These are phyloP conservation scores for Erythrobasidium hasegawianum DNA, from an alignment of 1,284 basidiomycete species.

Conservation along the genomic window DNA sequence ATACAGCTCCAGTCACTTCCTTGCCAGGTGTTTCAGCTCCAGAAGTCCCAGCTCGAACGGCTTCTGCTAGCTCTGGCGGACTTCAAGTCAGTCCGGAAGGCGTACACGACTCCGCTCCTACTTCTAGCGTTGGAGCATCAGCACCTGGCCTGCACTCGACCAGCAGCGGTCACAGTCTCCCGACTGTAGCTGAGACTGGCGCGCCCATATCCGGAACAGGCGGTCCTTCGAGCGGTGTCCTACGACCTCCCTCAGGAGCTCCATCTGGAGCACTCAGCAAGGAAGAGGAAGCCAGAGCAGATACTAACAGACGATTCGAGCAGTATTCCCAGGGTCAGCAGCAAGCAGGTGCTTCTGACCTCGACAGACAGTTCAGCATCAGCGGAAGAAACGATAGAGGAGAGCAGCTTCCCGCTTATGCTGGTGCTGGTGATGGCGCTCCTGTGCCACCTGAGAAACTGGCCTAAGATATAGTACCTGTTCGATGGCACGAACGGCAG, in stretches of 20 bases:
- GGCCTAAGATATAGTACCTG: too few species aligned
- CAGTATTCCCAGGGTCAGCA: conserved; percentile 14
- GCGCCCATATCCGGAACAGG: conserved; percentile 40
- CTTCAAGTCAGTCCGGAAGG: not conserved
- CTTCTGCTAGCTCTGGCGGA: not conserved
- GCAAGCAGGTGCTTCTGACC: conserved; percentile 8
- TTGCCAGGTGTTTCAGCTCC: not conserved
- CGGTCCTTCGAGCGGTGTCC: conserved; percentile 38
- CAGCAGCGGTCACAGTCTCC: conserved; percentile 27
- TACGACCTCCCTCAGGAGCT: conserved; percentile 6
- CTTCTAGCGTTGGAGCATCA: too few species aligned
- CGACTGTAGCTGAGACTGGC: conserved; percentile 44
- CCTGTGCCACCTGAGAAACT: too few species aligned
- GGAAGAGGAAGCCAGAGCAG: conserved; percentile 30
- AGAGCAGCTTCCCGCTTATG: conserved; percentile 26
- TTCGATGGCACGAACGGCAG: too few species aligned
- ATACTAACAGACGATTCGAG: conserved; percentile 20
- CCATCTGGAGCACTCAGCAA: conserved; percentile 12
- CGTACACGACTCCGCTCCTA: not conserved
- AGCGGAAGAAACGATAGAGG: conserved; percentile 7
- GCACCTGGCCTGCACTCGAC: conserved; percentile 15
- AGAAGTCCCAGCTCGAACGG: conserved; percentile 8
- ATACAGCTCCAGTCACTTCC: conserved; percentile 32
- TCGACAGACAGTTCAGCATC: conserved; percentile 28
- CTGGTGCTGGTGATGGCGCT: too few species aligned